A percentile compares a stretch with the other conserved stretches of the same genome.
phyloP scores from a whole-genome alignment of 495 filamentous ascomycete species.

The Xylaria sp. region DNA sequence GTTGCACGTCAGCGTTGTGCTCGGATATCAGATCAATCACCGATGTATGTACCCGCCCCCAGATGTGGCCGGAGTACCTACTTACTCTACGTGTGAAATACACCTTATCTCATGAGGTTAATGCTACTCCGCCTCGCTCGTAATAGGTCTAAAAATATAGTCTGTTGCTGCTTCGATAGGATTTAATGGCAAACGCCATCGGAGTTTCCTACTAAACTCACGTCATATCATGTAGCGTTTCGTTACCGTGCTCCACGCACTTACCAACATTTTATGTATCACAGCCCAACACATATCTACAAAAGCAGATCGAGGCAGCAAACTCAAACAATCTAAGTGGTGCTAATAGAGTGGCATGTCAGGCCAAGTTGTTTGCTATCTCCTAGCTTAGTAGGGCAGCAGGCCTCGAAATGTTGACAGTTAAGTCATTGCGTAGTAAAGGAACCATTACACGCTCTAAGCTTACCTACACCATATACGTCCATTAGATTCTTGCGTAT shows the following conservation, averaged over 20 bases:
- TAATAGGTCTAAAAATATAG: background rate
- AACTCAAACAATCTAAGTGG: background rate
- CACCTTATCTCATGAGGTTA: background rate
- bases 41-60: slow-evolving; percentile 25
- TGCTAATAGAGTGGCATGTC: background rate
- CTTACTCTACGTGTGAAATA: background rate
- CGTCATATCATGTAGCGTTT: background rate
- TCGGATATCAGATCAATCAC: slow-evolving; percentile 28
- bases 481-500: background rate
- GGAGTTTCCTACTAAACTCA: background rate
- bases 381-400: background rate
- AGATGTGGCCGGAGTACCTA: slow-evolving; percentile 1
- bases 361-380: background rate
- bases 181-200: background rate
- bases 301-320: background rate
- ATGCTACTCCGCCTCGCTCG: background rate
- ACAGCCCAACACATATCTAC: background rate
- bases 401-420: background rate
- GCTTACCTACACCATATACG: background rate
- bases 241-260: background rate
- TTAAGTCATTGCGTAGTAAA: background rate
- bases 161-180: background rate
- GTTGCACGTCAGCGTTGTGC: slow-evolving; percentile 27
- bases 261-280: background rate
- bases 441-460: background rate